Evolutionary conservation across 106 monocot species (phyloP), one percentile per base, ranked within the genome.

Genomic region (Dendrobium officinale): DNA sequence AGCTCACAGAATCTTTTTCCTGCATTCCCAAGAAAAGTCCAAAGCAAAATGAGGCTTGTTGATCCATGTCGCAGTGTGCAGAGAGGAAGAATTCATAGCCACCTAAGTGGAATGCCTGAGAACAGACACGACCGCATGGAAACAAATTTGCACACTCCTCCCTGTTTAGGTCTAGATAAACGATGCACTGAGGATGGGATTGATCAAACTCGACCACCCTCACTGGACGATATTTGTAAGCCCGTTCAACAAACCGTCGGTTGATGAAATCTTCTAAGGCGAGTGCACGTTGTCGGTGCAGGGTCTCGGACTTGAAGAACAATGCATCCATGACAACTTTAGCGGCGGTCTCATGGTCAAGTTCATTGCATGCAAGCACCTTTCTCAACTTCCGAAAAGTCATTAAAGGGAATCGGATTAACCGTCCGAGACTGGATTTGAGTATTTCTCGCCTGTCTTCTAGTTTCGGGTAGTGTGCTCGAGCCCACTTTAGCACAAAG

Each of bases 201-300:
- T 26, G 26, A 26, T 26, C 26, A 26, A 26, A 26, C 56, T 92
- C 92, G 17, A 90, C 88, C 10, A 92, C 90, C 75, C 90, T 92
- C 42, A 92, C 81, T 9, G 92, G 92, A 4, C 92, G 90, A 54
- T 92, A 92, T 55, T 90, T 92, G 85, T 90, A 92, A n/a, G 92
- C 86, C 24, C 92, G 82, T 41, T 92, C 92, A 20, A 83, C 24
- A 56, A 84, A 92, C 41, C 85, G 47, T 40, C 59, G 88, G 83
- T 77, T 73, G 22, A 83, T 33, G 13, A 64, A 22, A 17, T 87
- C 86, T 20, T 92, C 92, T 0, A 80, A 43, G 44, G 86, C 80
- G 6, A 92, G 86, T 13, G 86, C 79, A 18, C 92, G 82, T 58
- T 90, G 92, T 13, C 90, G 77, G 55, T 92, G 90, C 13, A 90